Conservation (phyloP, 2,329 filamentous ascomycete species). For the Stachybotrys echinatus region DNA sequence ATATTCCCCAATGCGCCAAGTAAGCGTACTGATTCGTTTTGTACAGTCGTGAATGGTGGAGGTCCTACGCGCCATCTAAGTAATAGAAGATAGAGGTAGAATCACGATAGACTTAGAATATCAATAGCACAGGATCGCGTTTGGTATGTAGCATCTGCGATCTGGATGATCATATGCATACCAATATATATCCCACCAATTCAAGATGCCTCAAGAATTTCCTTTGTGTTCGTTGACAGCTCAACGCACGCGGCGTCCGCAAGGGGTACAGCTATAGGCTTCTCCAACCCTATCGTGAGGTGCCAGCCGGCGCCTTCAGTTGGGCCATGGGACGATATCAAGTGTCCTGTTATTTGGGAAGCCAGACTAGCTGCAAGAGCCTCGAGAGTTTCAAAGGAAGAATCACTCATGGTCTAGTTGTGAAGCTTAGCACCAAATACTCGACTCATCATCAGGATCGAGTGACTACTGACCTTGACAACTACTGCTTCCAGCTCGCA, state of each 20-base stretch:
- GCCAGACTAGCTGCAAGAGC: constrained; percentile 49
- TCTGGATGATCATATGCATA: too few species aligned
- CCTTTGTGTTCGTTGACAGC: constrained; percentile 22
- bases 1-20: constrained; percentile 59
- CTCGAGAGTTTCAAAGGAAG: constrained; percentile 59
- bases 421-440: not conserved
- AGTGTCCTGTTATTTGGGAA: constrained; percentile 37
- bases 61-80: not conserved
- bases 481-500: constrained; percentile 52
- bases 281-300: constrained; percentile 60
- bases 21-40: constrained; percentile 9
- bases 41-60: not conserved
- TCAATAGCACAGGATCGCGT: too few species aligned
- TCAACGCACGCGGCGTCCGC: constrained; percentile 69
- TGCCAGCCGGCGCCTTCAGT: constrained; percentile 30
- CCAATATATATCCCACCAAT: too few species aligned
- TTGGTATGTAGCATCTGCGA: too few species aligned
- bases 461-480: constrained; percentile 48
- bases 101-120: too few species aligned
- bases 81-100: not conserved
- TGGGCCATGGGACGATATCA: constrained; percentile 15
- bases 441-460: not conserved
- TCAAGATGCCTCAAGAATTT: not conserved
- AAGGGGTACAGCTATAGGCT: constrained; percentile 68
- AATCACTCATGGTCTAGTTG: constrained; percentile 45